Conservation (phyloP, 169 alveolate genomes). For the Plasmodium knowlesi region DNA sequence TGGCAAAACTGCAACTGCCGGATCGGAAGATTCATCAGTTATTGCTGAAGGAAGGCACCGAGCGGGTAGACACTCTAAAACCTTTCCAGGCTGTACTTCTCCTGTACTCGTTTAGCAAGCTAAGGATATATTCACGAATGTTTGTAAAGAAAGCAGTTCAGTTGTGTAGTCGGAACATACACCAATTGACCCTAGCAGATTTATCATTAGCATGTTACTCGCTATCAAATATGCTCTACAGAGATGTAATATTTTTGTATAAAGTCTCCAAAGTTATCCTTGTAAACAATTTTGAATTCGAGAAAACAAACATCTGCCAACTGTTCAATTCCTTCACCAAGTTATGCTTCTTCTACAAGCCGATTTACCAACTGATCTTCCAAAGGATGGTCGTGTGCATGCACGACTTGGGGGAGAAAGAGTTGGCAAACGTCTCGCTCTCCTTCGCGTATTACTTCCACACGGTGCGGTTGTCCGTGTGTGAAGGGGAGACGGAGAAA, state of each 20-base stretch:
- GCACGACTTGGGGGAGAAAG: conserved; percentile 66
- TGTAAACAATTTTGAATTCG: conserved; percentile 22
- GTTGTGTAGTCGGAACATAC: conserved; percentile 35
- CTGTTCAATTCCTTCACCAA: conserved; percentile 55
- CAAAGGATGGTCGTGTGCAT: conserved; percentile 22
- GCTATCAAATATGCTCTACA: conserved; percentile 48
- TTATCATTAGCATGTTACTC: conserved; percentile 47
- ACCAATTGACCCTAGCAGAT: conserved; percentile 33
- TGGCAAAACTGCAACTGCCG: conserved; percentile 27
- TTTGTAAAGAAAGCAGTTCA: conserved; percentile 59
- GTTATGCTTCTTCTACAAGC: conserved; percentile 51
- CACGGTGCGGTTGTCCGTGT: background rate
- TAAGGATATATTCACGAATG: conserved; percentile 45
- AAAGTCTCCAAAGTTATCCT: conserved; percentile 36
- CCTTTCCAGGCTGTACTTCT: conserved; percentile 34
- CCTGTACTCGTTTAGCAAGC: conserved; percentile 46
- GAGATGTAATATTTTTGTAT: conserved; percentile 48
- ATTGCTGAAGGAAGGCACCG: conserved; percentile 39
- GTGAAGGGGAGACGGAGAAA: background rate
- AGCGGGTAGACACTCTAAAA: conserved; percentile 23
- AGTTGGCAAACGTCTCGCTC: conserved; percentile 29
- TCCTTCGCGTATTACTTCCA: conserved; percentile 71
- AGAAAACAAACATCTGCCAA: conserved; percentile 27
- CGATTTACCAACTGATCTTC: conserved; percentile 44
- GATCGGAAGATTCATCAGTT: conserved; percentile 45